Conservation (phyloP, 306 rosid genomes). For the Prunus salicina region DNA sequence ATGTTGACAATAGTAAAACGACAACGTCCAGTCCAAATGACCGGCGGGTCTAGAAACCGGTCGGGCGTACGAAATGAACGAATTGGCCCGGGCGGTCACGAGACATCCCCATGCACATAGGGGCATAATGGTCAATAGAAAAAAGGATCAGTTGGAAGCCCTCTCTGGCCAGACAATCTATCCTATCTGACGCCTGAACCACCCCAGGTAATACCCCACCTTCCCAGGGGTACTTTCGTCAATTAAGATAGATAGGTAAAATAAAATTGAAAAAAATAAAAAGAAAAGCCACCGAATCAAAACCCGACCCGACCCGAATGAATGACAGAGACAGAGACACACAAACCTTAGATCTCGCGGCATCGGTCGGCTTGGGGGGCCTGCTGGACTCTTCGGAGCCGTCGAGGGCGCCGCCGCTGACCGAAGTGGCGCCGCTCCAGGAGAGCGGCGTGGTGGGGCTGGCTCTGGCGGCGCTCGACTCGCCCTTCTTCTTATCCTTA, state of each 20-base stretch:
- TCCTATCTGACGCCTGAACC: constrained; percentile 9
- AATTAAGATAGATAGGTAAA: not conserved
- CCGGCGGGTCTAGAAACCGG: constrained; percentile 12
- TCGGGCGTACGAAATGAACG: not conserved
- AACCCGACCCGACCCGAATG: constrained; percentile 10
- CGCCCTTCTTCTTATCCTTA: constrained; percentile 14
- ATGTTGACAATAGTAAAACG: not conserved
- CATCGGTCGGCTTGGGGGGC: constrained; percentile 10
- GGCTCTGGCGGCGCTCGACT: constrained; percentile 33
- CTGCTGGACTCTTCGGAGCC: constrained; percentile 59
- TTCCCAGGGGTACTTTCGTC: constrained; percentile 31
- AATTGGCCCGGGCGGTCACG: constrained; percentile 17
- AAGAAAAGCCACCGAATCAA: constrained; percentile 10
- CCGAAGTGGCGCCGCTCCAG: constrained; percentile 66
- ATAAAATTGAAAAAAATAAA: not conserved
- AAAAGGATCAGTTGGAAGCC: constrained; percentile 13
- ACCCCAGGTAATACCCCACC: constrained; percentile 10
- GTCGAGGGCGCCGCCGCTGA: constrained; percentile 40
- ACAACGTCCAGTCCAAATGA: constrained; percentile 17
- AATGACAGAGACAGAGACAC: constrained; percentile 13
- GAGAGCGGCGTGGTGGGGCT: constrained; percentile 95
- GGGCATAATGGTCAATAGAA: constrained; percentile 17
- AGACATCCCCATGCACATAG: constrained; percentile 17
- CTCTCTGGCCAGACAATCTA: not conserved
- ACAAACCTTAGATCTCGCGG: constrained; percentile 81